These are phyloP conservation scores for Moricandia arvensis DNA, from an alignment of 345 rosid species.

Conservation along the genomic window DNA sequence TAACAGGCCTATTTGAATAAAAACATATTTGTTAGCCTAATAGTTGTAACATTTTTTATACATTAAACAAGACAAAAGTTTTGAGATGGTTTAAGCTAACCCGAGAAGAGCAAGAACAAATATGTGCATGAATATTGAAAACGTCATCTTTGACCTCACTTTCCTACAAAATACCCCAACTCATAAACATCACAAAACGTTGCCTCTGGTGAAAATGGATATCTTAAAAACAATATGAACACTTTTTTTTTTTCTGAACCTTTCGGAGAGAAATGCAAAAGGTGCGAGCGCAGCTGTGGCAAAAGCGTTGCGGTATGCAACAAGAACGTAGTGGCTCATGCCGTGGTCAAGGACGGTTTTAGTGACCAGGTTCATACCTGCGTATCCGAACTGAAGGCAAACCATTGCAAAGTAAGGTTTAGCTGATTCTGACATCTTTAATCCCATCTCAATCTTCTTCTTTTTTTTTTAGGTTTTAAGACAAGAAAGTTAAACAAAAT, in stretches of 20 bases:
- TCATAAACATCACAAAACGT: neutral
- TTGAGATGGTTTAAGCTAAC: slow-evolving; percentile 38
- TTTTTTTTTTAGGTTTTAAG: neutral
- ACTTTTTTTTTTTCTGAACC: slow-evolving; percentile 33
- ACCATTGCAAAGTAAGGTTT: slow-evolving; percentile 90
- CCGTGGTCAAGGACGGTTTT: slow-evolving; percentile 82
- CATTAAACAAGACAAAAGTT: neutral
- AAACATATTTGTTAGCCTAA: neutral
- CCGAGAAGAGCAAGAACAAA: slow-evolving; percentile 90
- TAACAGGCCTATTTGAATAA: slow-evolving; percentile 67
- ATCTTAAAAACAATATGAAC: too few relatives aligned
- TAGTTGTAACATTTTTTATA: neutral
- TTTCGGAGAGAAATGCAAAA: slow-evolving; percentile 67
- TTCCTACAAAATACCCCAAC: slow-evolving; percentile 46
- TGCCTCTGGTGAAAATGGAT: too few relatives aligned
- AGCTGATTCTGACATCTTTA: slow-evolving; percentile 51
- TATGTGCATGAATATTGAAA: slow-evolving; percentile 68
- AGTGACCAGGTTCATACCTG: slow-evolving; percentile 85
- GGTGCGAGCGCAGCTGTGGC: slow-evolving; percentile 67
- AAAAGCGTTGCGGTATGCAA: slow-evolving; percentile 73
- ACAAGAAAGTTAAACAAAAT: neutral
- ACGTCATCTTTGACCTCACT: slow-evolving; percentile 70
- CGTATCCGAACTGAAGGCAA: slow-evolving; percentile 82
- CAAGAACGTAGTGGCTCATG: slow-evolving; percentile 72
- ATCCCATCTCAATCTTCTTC: slow-evolving; percentile 51